Conservation (phyloP, 768 basidiomycete species). For the Mycena metata region DNA sequence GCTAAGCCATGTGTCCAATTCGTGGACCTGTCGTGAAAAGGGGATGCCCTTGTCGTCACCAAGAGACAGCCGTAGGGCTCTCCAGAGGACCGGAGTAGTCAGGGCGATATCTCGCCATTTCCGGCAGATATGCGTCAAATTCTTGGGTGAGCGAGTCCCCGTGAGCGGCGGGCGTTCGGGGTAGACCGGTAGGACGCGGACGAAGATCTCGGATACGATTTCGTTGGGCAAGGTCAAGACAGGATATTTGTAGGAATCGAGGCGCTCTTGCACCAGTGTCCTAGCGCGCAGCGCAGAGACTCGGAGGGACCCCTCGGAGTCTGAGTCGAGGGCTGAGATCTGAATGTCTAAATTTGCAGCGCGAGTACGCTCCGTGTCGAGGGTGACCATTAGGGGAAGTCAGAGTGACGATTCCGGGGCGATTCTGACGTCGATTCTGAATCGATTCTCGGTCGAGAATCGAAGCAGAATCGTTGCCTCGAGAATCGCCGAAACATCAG, state of each 20-base stretch:
- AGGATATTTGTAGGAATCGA: background rate
- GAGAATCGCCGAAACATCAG: too few relatives aligned
- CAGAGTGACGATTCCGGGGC: too few relatives aligned
- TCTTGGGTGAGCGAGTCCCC: background rate
- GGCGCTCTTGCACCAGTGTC: background rate
- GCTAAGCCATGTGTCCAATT: background rate
- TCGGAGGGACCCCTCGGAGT: too few relatives aligned
- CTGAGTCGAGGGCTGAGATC: too few relatives aligned
- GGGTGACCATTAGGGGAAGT: too few relatives aligned
- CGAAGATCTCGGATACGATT: background rate
- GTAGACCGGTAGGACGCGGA: background rate
- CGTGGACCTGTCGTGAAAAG: background rate
- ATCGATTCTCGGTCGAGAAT: too few relatives aligned
- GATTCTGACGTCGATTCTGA: too few relatives aligned
- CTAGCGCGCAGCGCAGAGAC: too few relatives aligned
- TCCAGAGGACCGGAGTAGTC: background rate
- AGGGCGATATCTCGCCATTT: slow-evolving; percentile 1
- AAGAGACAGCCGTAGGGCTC: background rate
- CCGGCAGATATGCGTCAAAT: background rate
- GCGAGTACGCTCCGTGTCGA: too few relatives aligned
- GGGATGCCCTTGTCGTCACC: background rate
- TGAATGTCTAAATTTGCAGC: too few relatives aligned
- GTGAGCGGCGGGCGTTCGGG: background rate
- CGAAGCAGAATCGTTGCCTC: too few relatives aligned
- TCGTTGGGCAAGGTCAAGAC: background rate